These are phyloP conservation scores for Henningerozyma blattae DNA, from an alignment of 805 yeast species.

Conservation along the genomic window DNA sequence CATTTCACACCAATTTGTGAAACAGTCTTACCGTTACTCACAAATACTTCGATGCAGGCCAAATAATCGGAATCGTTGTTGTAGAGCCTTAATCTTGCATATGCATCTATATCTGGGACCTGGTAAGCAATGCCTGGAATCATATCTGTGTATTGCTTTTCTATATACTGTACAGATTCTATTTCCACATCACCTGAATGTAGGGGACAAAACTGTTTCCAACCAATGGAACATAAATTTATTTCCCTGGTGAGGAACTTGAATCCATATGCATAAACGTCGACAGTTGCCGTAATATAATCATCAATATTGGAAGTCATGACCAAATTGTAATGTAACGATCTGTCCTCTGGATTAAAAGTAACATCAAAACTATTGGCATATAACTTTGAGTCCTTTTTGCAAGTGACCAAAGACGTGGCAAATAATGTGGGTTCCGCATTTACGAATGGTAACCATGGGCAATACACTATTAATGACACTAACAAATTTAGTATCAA, in stretches of 20 bases:
- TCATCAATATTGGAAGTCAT: conserved; percentile 58
- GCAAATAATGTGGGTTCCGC: conserved; percentile 27
- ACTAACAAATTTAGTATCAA: too few species aligned
- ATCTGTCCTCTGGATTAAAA: conserved; percentile 59
- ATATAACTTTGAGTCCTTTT: conserved; percentile 60
- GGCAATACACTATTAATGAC: too few species aligned
- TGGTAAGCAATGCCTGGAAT: conserved; percentile 80
- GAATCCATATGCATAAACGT: conserved; percentile 82
- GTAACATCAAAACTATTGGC: conserved; percentile 66
- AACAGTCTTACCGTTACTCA: conserved; percentile 71
- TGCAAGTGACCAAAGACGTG: conserved; percentile 75
- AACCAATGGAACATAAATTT: conserved; percentile 48
- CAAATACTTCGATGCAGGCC: conserved; percentile 68
- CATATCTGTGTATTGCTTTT: conserved; percentile 34
- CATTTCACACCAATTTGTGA: conserved; percentile 74
- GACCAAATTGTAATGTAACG: conserved; percentile 57
- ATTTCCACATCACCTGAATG: conserved; percentile 73
- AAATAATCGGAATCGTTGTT: conserved; percentile 31
- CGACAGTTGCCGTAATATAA: conserved; percentile 54
- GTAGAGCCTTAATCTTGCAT: conserved; percentile 45
- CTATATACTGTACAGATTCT: conserved; percentile 53
- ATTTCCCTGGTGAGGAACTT: conserved; percentile 43
- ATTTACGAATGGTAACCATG: too few species aligned
- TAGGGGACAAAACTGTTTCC: conserved; percentile 87
- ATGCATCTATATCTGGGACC: conserved; percentile 82